A percentile compares a stretch with the other conserved stretches of the same genome.
Evolutionary conservation across 1,284 basidiomycete species (phyloP).

Genomic region (Phaffia rhodozyma): DNA sequence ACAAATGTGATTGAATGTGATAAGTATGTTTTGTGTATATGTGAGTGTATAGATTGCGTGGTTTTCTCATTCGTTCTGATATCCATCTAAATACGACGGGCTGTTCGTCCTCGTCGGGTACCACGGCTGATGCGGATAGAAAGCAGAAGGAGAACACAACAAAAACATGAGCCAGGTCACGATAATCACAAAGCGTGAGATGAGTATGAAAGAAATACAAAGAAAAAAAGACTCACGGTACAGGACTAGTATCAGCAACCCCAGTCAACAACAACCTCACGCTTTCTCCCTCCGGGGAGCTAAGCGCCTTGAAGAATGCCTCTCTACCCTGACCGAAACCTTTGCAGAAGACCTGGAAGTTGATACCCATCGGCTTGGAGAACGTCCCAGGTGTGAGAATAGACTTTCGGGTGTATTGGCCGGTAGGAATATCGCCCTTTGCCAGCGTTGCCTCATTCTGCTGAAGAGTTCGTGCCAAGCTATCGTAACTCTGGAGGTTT

Average conservation of each 20-base stretch:
- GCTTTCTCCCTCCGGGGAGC: slow-evolving; percentile 1
- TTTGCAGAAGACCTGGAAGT: slow-evolving; percentile 1
- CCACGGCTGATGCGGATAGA: too few species aligned
- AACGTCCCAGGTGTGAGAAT: background rate
- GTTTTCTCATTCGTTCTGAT: too few species aligned
- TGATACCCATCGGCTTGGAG: slow-evolving; percentile 1
- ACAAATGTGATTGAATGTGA: too few species aligned
- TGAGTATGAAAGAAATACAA: slow-evolving; percentile 18
- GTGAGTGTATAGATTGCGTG: too few species aligned
- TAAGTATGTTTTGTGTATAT: too few species aligned
- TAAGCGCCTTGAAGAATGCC: slow-evolving; percentile 12
- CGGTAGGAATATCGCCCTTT: background rate
- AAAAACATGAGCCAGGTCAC: too few species aligned
- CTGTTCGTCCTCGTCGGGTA: too few species aligned
- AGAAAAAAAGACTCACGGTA: background rate
- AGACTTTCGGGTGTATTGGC: too few species aligned
- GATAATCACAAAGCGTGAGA: too few species aligned
- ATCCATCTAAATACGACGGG: too few species aligned
- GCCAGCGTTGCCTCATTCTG: background rate
- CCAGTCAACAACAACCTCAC: background rate
- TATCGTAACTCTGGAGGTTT: background rate
- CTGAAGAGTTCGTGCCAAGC: background rate
- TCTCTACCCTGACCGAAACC: slow-evolving; percentile 16
- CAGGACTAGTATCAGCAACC: background rate
- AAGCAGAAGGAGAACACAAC: too few species aligned